Evolutionary conservation across 495 filamentous ascomycete species (phyloP), one percentile per base, ranked within the genome.

Genomic region (Aeminium ludgeri): DNA sequence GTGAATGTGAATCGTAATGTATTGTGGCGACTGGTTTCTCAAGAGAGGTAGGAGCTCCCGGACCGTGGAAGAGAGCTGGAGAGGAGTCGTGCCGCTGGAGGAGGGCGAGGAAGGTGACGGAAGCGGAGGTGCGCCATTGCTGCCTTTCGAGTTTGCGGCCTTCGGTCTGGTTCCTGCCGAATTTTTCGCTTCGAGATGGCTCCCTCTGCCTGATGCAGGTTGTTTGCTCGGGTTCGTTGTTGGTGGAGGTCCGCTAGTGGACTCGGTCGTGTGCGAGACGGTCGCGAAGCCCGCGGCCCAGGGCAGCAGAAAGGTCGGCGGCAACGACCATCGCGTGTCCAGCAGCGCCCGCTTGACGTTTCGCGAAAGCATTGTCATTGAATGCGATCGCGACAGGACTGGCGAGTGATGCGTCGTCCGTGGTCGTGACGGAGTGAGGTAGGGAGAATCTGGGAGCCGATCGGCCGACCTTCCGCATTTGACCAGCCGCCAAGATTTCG

Each of bases 1-100:
- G 65, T 97, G 84, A 53, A 97, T 75, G 62, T 89, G 82, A 8
- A 80, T 68, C 19, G 76, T 80, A 44, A 89, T 73, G 69, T 91
- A 97, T 70, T 92, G 84, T 0, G 73, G 66, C 7, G 73, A 67
- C 60, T 97, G 89, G 30, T 76, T 65, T 45, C 67, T 66, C 30
- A 97, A 75, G 44, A 83, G 66, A 2, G 87, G 82, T 38, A 93
- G 78, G 27, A 82, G 69, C 30, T 71, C 56, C 40, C 70, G 66
- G 45, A 87, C 67, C 6, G 74, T 73, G 29, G 67, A 55, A 40
- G 63, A 63, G 52, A 78, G 56, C 50, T 60, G 36, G 11, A 35
- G 53, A 20, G 67, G 55, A 20, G 23, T 25, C 8, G 23, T 25
- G 23, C 23, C 23, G 23, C 23, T 25, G 23, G 54, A 35, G 34